Evolutionary conservation across 2,329 filamentous ascomycete species (phyloP).

Genomic region (Sarocladiaceae sp.): DNA sequence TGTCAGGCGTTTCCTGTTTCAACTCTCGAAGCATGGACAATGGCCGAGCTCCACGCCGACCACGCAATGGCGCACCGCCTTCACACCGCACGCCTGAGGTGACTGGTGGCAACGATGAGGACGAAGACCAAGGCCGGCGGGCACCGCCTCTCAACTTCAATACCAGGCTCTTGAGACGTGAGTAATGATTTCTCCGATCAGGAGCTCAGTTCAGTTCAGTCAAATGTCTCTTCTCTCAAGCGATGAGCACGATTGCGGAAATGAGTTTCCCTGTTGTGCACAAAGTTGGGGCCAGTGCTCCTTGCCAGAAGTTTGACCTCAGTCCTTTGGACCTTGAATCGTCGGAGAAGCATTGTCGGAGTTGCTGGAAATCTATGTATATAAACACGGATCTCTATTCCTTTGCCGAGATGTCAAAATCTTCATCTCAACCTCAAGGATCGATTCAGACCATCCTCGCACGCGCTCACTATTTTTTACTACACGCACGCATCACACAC

Average conservation of each 20-base stretch:
- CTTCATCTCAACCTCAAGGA: no score
- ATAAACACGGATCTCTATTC: no score
- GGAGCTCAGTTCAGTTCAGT: no score
- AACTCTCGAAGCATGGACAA: background rate
- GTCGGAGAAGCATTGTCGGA: no score
- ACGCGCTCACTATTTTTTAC: no score
- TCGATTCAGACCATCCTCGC: no score
- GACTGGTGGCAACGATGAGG: background rate
- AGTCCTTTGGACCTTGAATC: no score
- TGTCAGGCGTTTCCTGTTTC: background rate
- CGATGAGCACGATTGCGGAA: background rate
- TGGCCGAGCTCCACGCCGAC: background rate
- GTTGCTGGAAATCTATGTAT: no score
- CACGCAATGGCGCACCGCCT: conserved; percentile 2
- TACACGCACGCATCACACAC: no score
- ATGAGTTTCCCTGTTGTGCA: background rate
- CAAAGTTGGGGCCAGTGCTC: no score
- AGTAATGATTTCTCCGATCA: background rate
- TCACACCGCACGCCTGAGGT: conserved; percentile 1
- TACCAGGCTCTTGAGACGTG: conserved; percentile 5
- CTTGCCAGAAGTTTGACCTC: no score
- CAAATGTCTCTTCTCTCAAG: background rate
- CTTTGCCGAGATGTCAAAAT: no score
- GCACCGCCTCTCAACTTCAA: conserved; percentile 7
- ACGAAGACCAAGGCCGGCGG: background rate